Evolutionary conservation across 768 basidiomycete species (phyloP), one percentile per base, ranked within the genome.

Genomic region (Galerina marginata): DNA sequence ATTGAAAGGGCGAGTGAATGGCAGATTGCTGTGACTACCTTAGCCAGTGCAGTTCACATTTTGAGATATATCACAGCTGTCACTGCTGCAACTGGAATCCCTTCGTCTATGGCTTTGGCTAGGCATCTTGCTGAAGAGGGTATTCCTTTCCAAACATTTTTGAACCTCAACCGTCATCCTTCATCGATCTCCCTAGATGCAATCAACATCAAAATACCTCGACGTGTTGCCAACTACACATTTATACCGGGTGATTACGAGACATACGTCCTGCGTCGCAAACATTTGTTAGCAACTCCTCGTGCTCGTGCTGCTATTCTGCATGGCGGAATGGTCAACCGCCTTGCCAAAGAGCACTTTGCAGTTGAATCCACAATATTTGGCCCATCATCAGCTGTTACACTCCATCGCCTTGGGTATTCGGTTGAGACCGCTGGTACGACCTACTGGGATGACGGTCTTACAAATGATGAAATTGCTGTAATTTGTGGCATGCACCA

Each of bases 291-390:
- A 20, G 6, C 57, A 26, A 25, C 61, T 14, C 44, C 61, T 16
- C 57, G 64, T 12, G 72, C 72, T 16, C 67, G 71, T 29, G 71
- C 69, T 29, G 70, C 72, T 9, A 26, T 71, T 36, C 36, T 71
- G 38, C 47, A 52, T 3, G 70, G 72, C 43, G 71, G 72, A n/a
- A 57, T 72, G 25, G 45, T 74, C 9, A 51, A 58, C 5, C 69
- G 68, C 44, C 53, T 74, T 40, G 70, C 69, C 2, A 53, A 26
- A 33, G 55, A 66, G 38, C 60, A 59, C 48, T 43, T 59, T 60
- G 15, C 36, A 15, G 10, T 44, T 48, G 36, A 20, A 25, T 51
- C 10, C 33, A 64, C 66, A 1, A 48, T 54, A 14, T 49, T 57
- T 33, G 71, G 70, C 6, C 72, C 72, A 33, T 67, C 67, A 11